Base-by-base conservation (phyloP, 2,329 filamentous ascomycete genomes). In the Colletotrichum costaricense region DNA sequence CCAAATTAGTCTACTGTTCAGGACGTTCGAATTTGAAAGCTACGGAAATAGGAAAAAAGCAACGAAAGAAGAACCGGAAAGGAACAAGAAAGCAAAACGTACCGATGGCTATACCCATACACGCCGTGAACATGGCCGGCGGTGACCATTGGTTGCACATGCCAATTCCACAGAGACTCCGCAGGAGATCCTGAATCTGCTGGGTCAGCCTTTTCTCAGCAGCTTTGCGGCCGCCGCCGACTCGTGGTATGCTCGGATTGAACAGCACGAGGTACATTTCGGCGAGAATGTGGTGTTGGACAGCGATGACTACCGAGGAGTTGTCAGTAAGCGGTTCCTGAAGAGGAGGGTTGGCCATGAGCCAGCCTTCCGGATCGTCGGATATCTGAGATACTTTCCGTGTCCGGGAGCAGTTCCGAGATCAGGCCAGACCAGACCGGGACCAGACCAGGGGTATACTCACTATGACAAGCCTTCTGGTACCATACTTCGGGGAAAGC, bases 261-360 rank as follows among this genome's bases (percentile, higher is more conserved):
- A 90, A 90, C 28, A 88, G 86, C 14, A 85, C 82, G 3, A 92
- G 84, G 58, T 92, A 86, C 16, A 92, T 86, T 67, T 86, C 84
- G 0, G 89, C 88, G 8, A 93, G 83, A 69, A 90, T 87, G 75
- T 90, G 87, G 78, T 92, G 90, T 66, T 91, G 90, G 19, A 90
- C 82, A 0, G 90, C 91, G 9, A 90, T 88, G 5, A 90, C 89
- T 88, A 69, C 12, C 12, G 35, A 57, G 56, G n/a, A 79, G 1
- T 76, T 78, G 6, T 76, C 78, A 2, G 76, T 77, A 57, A 12
- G 76, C 59, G 4, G 71, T 19, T 8, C 83, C 12, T 33, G 49
- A 9, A 26, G 0, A 2, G 46, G 1, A 81, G 79, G 49, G 84
- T 83, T 72, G 86, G 86, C 90, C 38, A 90, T 86, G 0, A 87